phyloP scores from a whole-genome alignment of 1,139 yeast species.

The Geotrichum reessii region DNA sequence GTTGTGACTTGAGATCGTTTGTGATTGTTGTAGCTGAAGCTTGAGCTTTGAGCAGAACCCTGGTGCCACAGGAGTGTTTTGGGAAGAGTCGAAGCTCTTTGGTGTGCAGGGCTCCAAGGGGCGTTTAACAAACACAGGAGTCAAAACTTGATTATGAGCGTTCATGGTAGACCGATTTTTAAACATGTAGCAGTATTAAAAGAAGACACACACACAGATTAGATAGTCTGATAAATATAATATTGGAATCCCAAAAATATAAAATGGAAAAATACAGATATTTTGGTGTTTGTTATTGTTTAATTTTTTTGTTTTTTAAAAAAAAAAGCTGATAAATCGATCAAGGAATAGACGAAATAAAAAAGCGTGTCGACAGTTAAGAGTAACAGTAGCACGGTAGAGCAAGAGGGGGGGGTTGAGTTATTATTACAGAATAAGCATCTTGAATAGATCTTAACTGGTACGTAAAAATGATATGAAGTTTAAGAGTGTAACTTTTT shows the following conservation, averaged over 20 bases:
- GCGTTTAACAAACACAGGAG: background rate
- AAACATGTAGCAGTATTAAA: background rate
- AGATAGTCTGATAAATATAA: background rate
- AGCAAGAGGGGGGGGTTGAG: background rate
- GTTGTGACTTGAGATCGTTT: background rate
- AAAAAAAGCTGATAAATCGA: too few species aligned
- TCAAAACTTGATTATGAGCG: background rate
- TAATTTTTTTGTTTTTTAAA: too few species aligned
- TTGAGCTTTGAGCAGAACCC: background rate
- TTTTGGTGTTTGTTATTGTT: too few species aligned
- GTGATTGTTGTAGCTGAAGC: background rate
- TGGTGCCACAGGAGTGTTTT: background rate
- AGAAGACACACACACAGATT: background rate
- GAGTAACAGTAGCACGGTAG: constrained; percentile 2
- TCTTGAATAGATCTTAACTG: background rate
- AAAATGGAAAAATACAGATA: too few species aligned
- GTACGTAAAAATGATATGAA: background rate
- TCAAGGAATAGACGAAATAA: background rate
- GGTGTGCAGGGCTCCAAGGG: background rate
- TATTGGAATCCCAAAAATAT: background rate
- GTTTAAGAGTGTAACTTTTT: background rate
- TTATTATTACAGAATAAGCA: background rate
- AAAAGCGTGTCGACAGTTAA: constrained; percentile 1
- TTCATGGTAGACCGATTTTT: background rate
- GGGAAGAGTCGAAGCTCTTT: background rate